Percentiles rank a stretch among this genome's conserved stretches.
Conservation (phyloP, 164 flowering plant species). For the Vitis riparia region DNA sequence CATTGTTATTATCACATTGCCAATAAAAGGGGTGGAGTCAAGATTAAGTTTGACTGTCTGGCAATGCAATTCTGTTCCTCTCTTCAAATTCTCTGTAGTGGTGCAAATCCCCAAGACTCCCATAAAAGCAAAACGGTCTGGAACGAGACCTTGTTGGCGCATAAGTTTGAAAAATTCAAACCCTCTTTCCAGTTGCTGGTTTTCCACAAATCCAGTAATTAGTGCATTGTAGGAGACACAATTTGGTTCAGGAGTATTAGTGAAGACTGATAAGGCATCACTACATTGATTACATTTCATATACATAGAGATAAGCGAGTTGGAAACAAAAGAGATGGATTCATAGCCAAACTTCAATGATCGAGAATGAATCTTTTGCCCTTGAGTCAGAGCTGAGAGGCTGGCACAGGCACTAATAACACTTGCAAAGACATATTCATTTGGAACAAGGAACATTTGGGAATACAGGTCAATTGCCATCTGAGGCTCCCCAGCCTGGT, state of each 20-base stretch:
- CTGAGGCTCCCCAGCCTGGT: slow-evolving; percentile 40
- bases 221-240: slow-evolving; percentile 57
- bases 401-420: slow-evolving; percentile 58
- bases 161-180: slow-evolving; percentile 47
- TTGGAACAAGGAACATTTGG: slow-evolving; percentile 41
- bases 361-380: slow-evolving; percentile 61
- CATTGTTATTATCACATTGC: slow-evolving; percentile 63
- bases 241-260: slow-evolving; percentile 17
- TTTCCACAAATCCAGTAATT: slow-evolving; percentile 60
- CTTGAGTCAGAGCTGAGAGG: slow-evolving; percentile 27
- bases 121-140: slow-evolving; percentile 58
- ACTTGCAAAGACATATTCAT: slow-evolving; percentile 60
- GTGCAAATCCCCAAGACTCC: slow-evolving; percentile 46
- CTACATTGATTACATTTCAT: slow-evolving; percentile 44
- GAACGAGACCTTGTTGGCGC: slow-evolving; percentile 43
- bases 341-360: slow-evolving; percentile 43
- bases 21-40: slow-evolving; percentile 43
- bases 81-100: slow-evolving; percentile 23
- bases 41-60: slow-evolving; percentile 49
- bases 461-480: slow-evolving; percentile 47
- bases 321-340: slow-evolving; percentile 52
- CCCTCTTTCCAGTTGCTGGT: slow-evolving; percentile 35
- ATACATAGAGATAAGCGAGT: slow-evolving; percentile 70
- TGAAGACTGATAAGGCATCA: slow-evolving; percentile 47
- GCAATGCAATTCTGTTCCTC: slow-evolving; percentile 51